Evolutionary conservation across 192 early-diverging fungal species (phyloP).

Genomic region (Coemansia sp.): DNA sequence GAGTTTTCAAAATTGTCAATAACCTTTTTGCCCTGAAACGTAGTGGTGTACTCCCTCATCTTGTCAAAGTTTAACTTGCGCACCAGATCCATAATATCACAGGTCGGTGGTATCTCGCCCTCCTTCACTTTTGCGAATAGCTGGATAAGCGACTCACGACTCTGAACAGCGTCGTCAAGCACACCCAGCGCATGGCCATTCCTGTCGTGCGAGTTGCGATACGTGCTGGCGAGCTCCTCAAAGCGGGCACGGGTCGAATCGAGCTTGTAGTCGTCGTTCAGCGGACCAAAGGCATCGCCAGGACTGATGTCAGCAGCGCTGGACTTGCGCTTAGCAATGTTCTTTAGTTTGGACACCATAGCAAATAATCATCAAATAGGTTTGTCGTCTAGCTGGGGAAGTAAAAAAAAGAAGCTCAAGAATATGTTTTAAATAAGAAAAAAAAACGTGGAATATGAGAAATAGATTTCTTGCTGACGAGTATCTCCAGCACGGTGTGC

Average conservation of each 20-base stretch:
- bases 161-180: constrained; percentile 21
- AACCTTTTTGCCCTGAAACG: constrained; percentile 43
- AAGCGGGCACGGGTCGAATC: constrained; percentile 45
- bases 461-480: too few species aligned
- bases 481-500: too few species aligned
- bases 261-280: constrained; percentile 37
- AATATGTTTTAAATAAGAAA: too few species aligned
- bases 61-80: constrained; percentile 29
- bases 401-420: too few species aligned
- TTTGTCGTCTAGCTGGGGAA: not conserved
- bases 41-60: constrained; percentile 39
- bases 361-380: not conserved
- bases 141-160: constrained; percentile 20
- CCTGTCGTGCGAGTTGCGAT: constrained; percentile 29
- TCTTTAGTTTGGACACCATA: constrained; percentile 5
- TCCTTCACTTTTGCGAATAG: constrained; percentile 28
- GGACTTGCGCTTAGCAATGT: constrained; percentile 21
- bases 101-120: constrained; percentile 34
- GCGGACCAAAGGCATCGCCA: constrained; percentile 21
- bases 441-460: too few species aligned
- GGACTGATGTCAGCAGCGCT: constrained; percentile 32
- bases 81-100: constrained; percentile 16
- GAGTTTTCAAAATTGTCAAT: constrained; percentile 33
- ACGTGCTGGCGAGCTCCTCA: constrained; percentile 47
- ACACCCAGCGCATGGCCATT: constrained; percentile 18